Base-by-base conservation (phyloP, 1,139 yeast species). In the Taiozyma sp. region DNA sequence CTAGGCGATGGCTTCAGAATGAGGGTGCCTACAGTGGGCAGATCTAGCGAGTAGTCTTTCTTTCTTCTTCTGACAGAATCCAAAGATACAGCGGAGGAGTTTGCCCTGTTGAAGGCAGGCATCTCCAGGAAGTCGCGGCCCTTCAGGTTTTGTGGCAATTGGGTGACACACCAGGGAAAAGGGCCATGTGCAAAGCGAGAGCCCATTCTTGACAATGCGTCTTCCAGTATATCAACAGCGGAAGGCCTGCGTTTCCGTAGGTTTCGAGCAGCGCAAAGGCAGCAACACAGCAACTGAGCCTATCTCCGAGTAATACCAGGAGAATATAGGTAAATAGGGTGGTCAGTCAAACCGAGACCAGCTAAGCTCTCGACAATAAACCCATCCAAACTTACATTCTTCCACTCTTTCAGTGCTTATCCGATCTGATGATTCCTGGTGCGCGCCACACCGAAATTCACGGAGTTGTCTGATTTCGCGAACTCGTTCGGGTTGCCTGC, bases 141-240 rank as follows among this genome's bases (percentile, higher is more conserved):
- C 13, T 26, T 32, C 4, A 29, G 11, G 4, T 16, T 28, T 2
- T 16, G n/a, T 6, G 42, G 14, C 19, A 44, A 46, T 16, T n/a
- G 39, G 8, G 49, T 42, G 14, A 52, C 46, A 43, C 54, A 50
- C 47, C 49, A 47, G 6, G 54, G 54, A 2, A 46, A 13, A 5
- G 55, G 55, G 3, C 55, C 53, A 3, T 24, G n/a, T 7, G 46
- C 24, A 22, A 46, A 39, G 22, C 29, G 30, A 4, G 29, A n/a
- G 16, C 44, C 29, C 16, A 29, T 30, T 4, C 43, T 37, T 21
- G 21, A 24, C 13, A 28, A 10, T 8, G 32, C 11, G 28, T 46
- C 49, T 34, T 50, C 50, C 4, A 47, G 22, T 2, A 50, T 19
- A 2, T 16, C 26, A 44, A 13, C 11, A 50, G 22, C 37, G 39